Base-by-base conservation (phyloP, 768 basidiomycete genomes). In the Asterophora lycoperdoides region DNA sequence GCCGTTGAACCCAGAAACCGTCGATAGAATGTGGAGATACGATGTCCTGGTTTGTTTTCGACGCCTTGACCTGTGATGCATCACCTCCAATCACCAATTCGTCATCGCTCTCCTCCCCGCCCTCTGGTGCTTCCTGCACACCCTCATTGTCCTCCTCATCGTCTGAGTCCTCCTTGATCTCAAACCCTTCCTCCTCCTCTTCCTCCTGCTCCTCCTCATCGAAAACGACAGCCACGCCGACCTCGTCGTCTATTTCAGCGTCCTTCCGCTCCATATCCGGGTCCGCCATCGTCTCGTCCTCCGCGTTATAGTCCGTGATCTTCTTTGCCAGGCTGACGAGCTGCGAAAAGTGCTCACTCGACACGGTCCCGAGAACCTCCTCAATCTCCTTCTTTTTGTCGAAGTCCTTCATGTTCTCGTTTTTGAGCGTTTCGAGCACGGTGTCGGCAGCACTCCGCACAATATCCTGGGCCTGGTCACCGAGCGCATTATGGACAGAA, bases 1-100 rank as follows among this genome's bases (percentile, higher is more conserved):
- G 88, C 1, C 94, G 86, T 62, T 99, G 96, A 0, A 99, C 91
- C 94, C 94, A 99, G 81, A 98, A 98, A 20, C 82, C 95, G 64
- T 99, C 95, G 60, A 99, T 84, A 43, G 84, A 78, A 53, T 96
- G 92, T 0, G 93, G 93, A 0, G 92, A 85, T 34, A 98, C 85
- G 45, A 83, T 71, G 57, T 91, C 89, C 57, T 84, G 83, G 67
- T 89, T 84, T 38, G 71, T 73, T 59, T 83, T 82, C 46, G 74
- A 63, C 53, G 76, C 75, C 44, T 75, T 76, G 17, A 71, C 66
- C 28, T 69, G 65, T 11, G 81, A 75, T 0, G 80, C 72, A 41
- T 78, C 84, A 49, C 82, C 84, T 19, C 89, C 89, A 48, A 96
- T 84, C 40, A 95, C 80, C 34, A 96, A 71, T 33, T 84, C 84